Evolutionary conservation across 306 rosid species (phyloP), one percentile per base, ranked within the genome.

Genomic region (Vigna unguiculata): DNA sequence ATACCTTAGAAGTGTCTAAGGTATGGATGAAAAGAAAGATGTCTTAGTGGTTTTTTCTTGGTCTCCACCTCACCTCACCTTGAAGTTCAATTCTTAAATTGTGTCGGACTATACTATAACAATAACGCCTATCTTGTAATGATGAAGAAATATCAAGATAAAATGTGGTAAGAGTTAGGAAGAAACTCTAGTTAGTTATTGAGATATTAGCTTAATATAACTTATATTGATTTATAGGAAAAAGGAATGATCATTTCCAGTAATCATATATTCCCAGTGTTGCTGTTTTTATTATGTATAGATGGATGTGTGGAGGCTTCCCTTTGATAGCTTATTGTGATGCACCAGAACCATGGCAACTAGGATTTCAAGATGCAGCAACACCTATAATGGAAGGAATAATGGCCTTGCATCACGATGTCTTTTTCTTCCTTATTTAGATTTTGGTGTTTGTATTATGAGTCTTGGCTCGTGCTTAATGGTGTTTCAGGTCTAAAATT

Each of bases 351-450:
- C 51, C 51, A 46, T 46, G 58, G 25, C 58, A 55, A 55, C 3
- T 22, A 22, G 62, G 62, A 55, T 55, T 58, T 58, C 19, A 58
- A 58, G 38, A 58, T 22, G 64, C 64, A 12, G 28, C 38, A 58
- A 10, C 64, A 58, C 64, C 64, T 13, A 22, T 58, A 24, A 58
- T 58, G 64, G 17, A 58, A 58, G 64, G 64, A 24, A 58, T 58
- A 58, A 58, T 58, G 25, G 40, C 25, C 40, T 58, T 58, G 2
- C 40, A 58, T 58, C 64, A 24, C 17, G 64, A 22, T 25, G 13
- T 58, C 64, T 24, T 25, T 13, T 58, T 58, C 30, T 54, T 54
- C 60, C 14, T 20, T 17, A 4, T 10, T 54, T 14, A 19, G 6
- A 54, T 54, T 21, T 0, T 4, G 5, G 58, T n/a, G n/a, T 52